Base-by-base conservation (phyloP, 2,329 filamentous ascomycete species). In the Ophiostoma sp. region DNA sequence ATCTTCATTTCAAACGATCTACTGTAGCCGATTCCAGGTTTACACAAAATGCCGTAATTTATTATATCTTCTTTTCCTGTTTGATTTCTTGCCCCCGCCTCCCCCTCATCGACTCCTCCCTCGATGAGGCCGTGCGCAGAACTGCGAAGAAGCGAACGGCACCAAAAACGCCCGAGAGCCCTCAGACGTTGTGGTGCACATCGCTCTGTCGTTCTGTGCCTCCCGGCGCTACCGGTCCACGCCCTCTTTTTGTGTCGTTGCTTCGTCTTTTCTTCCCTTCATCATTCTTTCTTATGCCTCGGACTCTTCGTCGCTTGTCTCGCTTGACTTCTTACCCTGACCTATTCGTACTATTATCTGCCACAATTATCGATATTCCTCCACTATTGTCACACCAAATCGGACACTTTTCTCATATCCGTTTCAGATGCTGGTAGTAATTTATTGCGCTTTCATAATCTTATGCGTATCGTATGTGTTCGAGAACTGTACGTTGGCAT, bases 151-250 rank as follows among this genome's bases (percentile, higher is more conserved):
- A 45, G 22, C 33, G 36, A 59, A 19, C 3, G 15, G 28, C 15
- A 33, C 11, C 33, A n/a, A 6, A 22, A 69, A 68, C 64, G 66
- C 66, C 66, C 66, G 66, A 70, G 68, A 70, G 68, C 68, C 28
- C 68, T 57, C 68, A 42, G 68, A 70, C 50, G 50, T 57, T 57
- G 31, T n/a, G 25, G n/a, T 36, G 33, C 22, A 55, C 68, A 42
- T 57, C 17, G 11, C 28, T 25, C 48, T 55, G 22, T 39, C 28
- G 7, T 39, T 36, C 15, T 19, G 8, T 48, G 25, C 25, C 45
- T 69, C 45, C 64, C 64, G 50, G 50, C n/a, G 33, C 31, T 70
- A 31, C 68, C 50, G 68, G n/a, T 42, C 33, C 33, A 45, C 50
- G 31, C 68, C 50, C 31, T 69, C 48, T 9, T 55, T 25, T 69